Evolutionary conservation across 139 green algal species (phyloP).

Genomic region (Micromonas pusilla): DNA sequence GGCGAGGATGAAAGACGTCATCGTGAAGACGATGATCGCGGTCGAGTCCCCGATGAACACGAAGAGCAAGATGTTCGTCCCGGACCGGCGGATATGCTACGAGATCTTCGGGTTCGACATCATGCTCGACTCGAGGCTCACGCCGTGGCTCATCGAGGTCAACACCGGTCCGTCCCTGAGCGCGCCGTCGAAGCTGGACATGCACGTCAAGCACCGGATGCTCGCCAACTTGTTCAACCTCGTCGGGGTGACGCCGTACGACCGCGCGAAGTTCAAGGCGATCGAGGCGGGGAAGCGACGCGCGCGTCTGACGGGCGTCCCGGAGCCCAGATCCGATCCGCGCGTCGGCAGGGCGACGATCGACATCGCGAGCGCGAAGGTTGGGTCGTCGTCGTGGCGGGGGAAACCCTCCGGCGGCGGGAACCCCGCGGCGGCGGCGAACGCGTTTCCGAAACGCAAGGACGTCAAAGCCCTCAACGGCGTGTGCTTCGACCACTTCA

Average conservation of each 20-base stretch:
- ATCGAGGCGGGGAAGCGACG: constrained; percentile 26
- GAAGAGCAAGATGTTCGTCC: constrained; percentile 51
- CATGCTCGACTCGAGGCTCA: constrained; percentile 53
- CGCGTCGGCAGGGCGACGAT: too few species aligned
- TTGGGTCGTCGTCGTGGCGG: too few species aligned
- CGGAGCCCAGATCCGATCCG: too few species aligned
- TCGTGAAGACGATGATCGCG: constrained; percentile 44
- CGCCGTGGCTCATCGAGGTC: constrained; percentile 50
- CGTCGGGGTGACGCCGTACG: constrained; percentile 43
- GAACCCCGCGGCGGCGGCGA: too few species aligned
- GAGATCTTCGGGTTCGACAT: constrained; percentile 71
- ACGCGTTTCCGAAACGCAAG: too few species aligned
- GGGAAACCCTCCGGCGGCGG: too few species aligned
- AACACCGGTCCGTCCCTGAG: constrained; percentile 56
- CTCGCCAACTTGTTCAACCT: constrained; percentile 47
- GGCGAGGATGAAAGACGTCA: constrained; percentile 45
- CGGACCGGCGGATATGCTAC: constrained; percentile 53
- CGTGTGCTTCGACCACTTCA: background rate
- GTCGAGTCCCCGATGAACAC: constrained; percentile 54
- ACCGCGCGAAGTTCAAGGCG: constrained; percentile 38
- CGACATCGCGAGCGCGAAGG: too few species aligned
- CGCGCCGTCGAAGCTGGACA: constrained; percentile 47
- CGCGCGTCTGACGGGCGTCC: constrained; percentile 35
- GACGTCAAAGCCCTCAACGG: background rate
- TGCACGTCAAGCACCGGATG: constrained; percentile 37